A percentile compares a stretch with the other conserved stretches of the same genome.
Evolutionary conservation across 345 rosid species (phyloP).

Genomic region (Gossypium turneri): DNA sequence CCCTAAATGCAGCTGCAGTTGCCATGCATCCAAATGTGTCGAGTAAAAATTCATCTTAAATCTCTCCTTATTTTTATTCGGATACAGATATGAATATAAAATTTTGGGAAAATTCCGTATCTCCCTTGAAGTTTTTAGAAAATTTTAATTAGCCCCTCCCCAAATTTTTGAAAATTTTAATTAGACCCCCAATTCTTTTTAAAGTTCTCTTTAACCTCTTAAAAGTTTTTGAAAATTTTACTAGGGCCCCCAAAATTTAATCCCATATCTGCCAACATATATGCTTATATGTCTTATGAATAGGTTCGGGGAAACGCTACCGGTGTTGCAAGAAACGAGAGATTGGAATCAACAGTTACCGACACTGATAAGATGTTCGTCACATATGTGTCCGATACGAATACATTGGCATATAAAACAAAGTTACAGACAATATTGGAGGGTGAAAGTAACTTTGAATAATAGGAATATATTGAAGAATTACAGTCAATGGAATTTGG

Average conservation of each 20-base stretch:
- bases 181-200: no score
- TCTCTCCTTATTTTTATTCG: no score
- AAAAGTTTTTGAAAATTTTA: no score
- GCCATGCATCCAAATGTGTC: slow-evolving; percentile 47
- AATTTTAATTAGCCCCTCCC: no score
- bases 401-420: slow-evolving; percentile 90
- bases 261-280: no score
- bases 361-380: slow-evolving; percentile 50
- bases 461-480: slow-evolving; percentile 57
- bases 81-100: no score
- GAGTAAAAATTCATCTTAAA: slow-evolving; percentile 28
- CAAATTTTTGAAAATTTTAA: no score
- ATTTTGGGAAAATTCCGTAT: neutral
- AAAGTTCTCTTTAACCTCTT: no score
- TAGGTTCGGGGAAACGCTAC: slow-evolving; percentile 42
- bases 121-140: neutral
- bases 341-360: slow-evolving; percentile 33
- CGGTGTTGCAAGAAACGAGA: slow-evolving; percentile 35
- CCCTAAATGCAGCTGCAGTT: slow-evolving; percentile 65
- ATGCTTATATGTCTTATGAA: neutral
- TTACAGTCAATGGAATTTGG: slow-evolving; percentile 79
- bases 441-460: slow-evolving; percentile 65
- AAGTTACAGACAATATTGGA: slow-evolving; percentile 71
- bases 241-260: no score
- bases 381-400: slow-evolving; percentile 70